Evolutionary conservation across 2,329 filamentous ascomycete genomes (phyloP).

Genomic region (Verticillium nubilum): DNA sequence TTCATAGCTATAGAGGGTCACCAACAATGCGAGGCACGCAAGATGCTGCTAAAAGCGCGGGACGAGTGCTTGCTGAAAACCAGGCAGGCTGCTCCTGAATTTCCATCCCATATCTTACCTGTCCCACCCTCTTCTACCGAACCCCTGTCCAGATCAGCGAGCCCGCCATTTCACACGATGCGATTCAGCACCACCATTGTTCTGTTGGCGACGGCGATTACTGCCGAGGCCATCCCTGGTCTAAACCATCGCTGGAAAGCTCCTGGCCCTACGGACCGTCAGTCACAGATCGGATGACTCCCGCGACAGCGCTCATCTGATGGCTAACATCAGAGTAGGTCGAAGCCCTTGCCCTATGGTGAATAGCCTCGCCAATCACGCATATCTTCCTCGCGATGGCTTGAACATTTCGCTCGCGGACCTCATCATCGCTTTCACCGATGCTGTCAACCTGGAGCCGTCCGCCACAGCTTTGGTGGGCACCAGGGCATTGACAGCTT

Average conservation of each 20-base stretch:
- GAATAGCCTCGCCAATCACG: slow-evolving; percentile 18
- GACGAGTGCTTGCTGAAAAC: background rate
- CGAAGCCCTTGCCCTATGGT: slow-evolving; percentile 18
- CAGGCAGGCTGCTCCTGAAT: background rate
- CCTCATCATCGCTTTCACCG: slow-evolving; percentile 10
- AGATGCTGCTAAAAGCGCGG: background rate
- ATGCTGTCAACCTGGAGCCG: slow-evolving; percentile 11
- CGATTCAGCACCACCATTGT: background rate
- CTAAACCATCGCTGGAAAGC: background rate
- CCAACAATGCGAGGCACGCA: background rate
- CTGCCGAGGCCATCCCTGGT: background rate
- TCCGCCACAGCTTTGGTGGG: slow-evolving; percentile 11
- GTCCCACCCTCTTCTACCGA: background rate
- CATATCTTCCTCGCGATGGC: slow-evolving; percentile 13
- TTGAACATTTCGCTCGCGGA: slow-evolving; percentile 11
- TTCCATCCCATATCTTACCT: no score
- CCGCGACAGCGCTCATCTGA: background rate
- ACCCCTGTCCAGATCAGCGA: background rate
- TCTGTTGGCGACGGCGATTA: background rate
- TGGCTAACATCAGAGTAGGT: slow-evolving; percentile 1
- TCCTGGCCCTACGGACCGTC: background rate
- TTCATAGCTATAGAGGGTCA: background rate
- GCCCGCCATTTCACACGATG: background rate
- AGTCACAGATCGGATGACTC: background rate
- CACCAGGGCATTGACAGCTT: slow-evolving; percentile 12